A percentile compares a stretch with the other conserved stretches of the same genome.
Conservation (phyloP, 495 filamentous ascomycete species). For the Immersiella caudata region DNA sequence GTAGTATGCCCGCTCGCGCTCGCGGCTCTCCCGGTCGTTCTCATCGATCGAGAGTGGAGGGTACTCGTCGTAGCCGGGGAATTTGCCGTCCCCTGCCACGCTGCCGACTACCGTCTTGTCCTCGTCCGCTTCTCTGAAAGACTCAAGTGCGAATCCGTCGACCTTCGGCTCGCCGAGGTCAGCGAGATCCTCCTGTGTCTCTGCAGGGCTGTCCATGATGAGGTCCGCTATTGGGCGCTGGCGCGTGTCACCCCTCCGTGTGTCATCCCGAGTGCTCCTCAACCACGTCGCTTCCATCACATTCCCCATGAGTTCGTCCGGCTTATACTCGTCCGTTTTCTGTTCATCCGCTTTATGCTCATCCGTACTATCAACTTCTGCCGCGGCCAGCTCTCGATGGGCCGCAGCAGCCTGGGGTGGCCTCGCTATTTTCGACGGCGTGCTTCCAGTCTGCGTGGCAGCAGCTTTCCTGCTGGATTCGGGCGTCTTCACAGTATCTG, state of each 20-base stretch:
- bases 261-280: constrained; percentile 1
- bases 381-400: not conserved
- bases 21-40: constrained; percentile 23
- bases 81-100: not conserved
- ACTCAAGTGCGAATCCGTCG: not conserved
- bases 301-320: not conserved
- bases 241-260: not conserved
- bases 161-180: not conserved
- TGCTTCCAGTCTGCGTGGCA: not conserved
- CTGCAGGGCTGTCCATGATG: constrained; percentile 1
- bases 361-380: not conserved
- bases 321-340: no score
- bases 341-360: not conserved
- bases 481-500: not conserved
- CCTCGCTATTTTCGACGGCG: constrained; percentile 4
- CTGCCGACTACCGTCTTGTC: constrained; percentile 5
- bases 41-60: constrained; percentile 24
- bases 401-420: not conserved
- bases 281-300: not conserved
- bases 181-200: constrained; percentile 8
- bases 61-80: constrained; percentile 22
- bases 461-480: not conserved
- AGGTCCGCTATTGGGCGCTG: not conserved
- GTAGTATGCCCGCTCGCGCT: constrained; percentile 26
- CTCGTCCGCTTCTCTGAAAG: not conserved